These are phyloP conservation scores for Ananas comosus DNA, from an alignment of 176 grass and related monocot genomes.

Conservation along the genomic window DNA sequence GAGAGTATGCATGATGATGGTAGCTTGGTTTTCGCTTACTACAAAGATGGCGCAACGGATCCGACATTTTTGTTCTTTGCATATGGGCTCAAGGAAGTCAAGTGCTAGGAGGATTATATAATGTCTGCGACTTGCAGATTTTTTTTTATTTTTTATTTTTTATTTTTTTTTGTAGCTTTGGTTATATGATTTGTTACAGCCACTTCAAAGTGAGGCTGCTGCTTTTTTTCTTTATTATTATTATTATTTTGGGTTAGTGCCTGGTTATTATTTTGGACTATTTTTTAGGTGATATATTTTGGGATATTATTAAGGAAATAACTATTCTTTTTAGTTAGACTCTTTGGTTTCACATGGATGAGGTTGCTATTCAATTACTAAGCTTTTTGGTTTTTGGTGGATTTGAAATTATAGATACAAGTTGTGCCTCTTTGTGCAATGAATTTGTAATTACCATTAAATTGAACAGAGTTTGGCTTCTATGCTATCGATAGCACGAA, in stretches of 20 bases:
- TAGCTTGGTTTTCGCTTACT: slow-evolving; percentile 66
- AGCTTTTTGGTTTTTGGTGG: too few relatives aligned
- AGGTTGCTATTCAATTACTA: neutral
- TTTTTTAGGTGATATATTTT: neutral
- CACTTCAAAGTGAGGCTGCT: neutral
- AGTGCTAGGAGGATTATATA: slow-evolving; percentile 41
- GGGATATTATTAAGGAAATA: neutral
- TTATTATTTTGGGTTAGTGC: neutral
- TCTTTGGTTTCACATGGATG: neutral
- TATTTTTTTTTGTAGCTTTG: neutral
- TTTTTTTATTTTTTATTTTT: neutral
- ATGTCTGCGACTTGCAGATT: neutral
- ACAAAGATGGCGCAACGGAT: slow-evolving; percentile 60
- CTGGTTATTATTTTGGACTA: neutral
- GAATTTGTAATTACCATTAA: too few relatives aligned
- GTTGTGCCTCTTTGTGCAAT: too few relatives aligned
- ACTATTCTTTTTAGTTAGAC: neutral
- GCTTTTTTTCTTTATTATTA: neutral
- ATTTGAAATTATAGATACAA: too few relatives aligned
- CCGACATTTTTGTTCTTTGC: slow-evolving; percentile 86
- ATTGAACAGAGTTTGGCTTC: too few relatives aligned
- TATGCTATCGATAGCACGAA: too few relatives aligned
- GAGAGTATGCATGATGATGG: slow-evolving; percentile 87
- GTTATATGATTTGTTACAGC: neutral
- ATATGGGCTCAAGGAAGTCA: slow-evolving; percentile 63